Evolutionary conservation across 163 green algal genomes (phyloP).

Genomic region (Trebouxia gelatinosa): DNA sequence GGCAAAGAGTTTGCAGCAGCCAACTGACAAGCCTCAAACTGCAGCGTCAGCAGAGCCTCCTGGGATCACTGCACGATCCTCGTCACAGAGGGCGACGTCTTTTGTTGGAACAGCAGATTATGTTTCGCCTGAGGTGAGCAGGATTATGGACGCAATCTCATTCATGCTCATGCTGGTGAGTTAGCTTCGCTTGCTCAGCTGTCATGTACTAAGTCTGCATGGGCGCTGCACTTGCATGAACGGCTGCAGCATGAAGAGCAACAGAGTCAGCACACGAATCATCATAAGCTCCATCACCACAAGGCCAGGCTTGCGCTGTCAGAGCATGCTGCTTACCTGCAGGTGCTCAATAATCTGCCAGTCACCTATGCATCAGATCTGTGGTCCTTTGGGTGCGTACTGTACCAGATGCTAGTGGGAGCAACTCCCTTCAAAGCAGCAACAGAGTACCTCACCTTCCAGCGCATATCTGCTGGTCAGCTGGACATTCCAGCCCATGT

Average conservation of each 20-base stretch:
- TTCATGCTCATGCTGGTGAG: too few species aligned
- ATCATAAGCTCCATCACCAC: too few species aligned
- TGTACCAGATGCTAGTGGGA: conserved; percentile 88
- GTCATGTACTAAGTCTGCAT: too few species aligned
- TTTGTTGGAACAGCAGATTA: conserved; percentile 98
- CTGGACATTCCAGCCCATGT: conserved; percentile 57
- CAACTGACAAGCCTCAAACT: neutral
- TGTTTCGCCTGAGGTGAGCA: conserved; percentile 80
- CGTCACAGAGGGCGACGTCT: conserved; percentile 44
- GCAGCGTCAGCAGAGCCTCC: neutral
- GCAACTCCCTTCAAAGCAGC: conserved; percentile 69
- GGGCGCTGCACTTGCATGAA: too few species aligned
- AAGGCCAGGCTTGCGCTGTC: too few species aligned
- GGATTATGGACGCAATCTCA: too few species aligned
- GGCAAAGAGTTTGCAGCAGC: neutral
- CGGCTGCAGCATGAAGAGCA: too few species aligned
- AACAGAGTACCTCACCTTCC: conserved; percentile 93
- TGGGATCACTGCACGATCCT: neutral
- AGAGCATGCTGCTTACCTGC: conserved; percentile 16
- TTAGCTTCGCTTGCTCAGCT: too few species aligned
- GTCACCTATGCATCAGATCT: conserved; percentile 76
- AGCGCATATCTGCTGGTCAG: conserved; percentile 57
- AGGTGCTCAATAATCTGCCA: conserved; percentile 62
- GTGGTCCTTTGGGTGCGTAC: conserved; percentile 89
- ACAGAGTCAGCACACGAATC: too few species aligned